A percentile compares a stretch with the other conserved stretches of the same genome.
phyloP scores from a whole-genome alignment of 2,329 filamentous ascomycete species.

The Arthrobotrys sinensis region DNA sequence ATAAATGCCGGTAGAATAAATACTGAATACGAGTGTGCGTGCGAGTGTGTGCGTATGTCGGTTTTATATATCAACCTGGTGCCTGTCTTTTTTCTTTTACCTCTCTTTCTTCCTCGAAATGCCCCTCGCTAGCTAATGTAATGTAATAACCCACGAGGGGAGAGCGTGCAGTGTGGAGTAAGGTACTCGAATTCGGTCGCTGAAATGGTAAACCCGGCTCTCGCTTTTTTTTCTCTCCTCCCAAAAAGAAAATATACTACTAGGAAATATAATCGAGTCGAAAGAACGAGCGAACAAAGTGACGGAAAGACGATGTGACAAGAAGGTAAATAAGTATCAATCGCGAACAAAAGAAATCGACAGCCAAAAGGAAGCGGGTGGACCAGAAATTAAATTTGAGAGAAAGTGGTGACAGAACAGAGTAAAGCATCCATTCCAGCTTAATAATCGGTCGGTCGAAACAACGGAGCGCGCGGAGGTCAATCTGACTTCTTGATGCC shows the following conservation, averaged over 20 bases:
- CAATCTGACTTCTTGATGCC: constrained; percentile 18
- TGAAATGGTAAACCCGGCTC: neutral
- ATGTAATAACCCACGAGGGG: constrained; percentile 19
- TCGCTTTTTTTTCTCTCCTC: neutral
- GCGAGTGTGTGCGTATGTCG: neutral
- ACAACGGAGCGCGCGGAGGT: constrained; percentile 26
- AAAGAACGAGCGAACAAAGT: neutral
- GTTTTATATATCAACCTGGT: neutral
- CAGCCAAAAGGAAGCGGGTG: neutral
- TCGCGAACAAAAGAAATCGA: neutral
- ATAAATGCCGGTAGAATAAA: neutral
- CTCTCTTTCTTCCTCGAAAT: neutral
- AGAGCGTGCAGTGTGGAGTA: neutral
- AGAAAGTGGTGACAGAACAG: neutral
- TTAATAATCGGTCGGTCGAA: constrained; percentile 45
- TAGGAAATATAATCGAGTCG: neutral
- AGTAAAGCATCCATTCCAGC: constrained; percentile 32
- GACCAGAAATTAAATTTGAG: constrained; percentile 5
- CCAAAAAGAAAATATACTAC: constrained; percentile 12
- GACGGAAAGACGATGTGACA: neutral
- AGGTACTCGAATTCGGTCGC: constrained; percentile 1
- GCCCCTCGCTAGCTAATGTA: constrained; percentile 20
- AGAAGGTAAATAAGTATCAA: neutral
- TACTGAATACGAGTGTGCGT: neutral
- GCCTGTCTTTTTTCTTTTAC: neutral